A percentile compares a stretch with the other conserved stretches of the same genome.
These are phyloP conservation scores for Aotearoamyces nothofagi DNA, from an alignment of 2,329 filamentous ascomycete genomes.

Conservation along the genomic window DNA sequence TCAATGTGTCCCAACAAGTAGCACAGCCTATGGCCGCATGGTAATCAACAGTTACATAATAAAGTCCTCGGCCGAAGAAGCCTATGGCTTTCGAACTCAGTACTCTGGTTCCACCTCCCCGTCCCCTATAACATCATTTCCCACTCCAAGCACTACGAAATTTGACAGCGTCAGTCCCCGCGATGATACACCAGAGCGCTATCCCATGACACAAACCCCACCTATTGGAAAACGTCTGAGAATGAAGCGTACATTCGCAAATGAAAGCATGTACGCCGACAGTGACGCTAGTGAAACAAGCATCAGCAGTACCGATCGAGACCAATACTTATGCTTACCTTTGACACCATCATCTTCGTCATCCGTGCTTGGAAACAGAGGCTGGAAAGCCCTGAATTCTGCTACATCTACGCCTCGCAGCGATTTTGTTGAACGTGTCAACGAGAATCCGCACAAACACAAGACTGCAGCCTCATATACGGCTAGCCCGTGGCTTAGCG, in stretches of 20 bases:
- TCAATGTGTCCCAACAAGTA: constrained; percentile 50
- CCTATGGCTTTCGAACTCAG: constrained; percentile 25
- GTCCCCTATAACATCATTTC: neutral
- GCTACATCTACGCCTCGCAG: neutral
- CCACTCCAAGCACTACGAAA: constrained; percentile 11
- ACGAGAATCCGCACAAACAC: neutral
- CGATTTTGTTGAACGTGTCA: neutral
- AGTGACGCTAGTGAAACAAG: constrained; percentile 25
- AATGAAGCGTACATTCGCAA: constrained; percentile 20
- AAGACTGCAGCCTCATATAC: neutral
- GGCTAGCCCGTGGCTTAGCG: constrained; percentile 24
- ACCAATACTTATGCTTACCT: constrained; percentile 4
- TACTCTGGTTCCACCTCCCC: constrained; percentile 10
- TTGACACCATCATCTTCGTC: neutral
- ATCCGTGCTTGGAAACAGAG: neutral
- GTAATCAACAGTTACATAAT: constrained; percentile 44
- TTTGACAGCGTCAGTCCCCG: constrained; percentile 1
- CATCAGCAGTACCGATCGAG: constrained; percentile 12
- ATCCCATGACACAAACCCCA: too few species aligned
- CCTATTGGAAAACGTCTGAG: constrained; percentile 13
- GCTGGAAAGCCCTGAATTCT: neutral
- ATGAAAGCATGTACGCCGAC: constrained; percentile 23
- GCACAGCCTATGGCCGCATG: constrained; percentile 51
- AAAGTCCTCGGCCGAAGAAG: constrained; percentile 32
- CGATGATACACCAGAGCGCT: too few species aligned